phyloP scores from a whole-genome alignment of 1,139 yeast species.

The Sugiyamaella xylanicola region DNA sequence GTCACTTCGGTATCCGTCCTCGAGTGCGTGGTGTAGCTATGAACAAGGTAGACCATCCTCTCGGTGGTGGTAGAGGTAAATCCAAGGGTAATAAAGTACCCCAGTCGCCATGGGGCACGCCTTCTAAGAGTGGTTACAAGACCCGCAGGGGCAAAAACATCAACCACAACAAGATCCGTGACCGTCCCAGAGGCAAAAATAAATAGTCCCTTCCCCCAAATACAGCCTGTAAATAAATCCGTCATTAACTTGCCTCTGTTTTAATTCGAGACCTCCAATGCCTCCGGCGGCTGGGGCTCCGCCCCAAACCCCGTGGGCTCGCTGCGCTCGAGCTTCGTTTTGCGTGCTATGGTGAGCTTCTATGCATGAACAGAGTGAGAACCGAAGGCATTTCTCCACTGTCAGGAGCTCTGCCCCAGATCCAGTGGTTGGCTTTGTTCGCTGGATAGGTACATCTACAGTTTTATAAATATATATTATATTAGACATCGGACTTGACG shows the following conservation, averaged over 20 bases:
- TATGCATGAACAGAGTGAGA: too few relatives aligned
- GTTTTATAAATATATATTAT: slow-evolving; percentile 10
- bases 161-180: slow-evolving; percentile 82
- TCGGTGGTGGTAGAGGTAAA: slow-evolving; percentile 99
- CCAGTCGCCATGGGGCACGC: slow-evolving; percentile 94
- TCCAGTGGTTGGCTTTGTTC: too few relatives aligned
- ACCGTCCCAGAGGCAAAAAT: slow-evolving; percentile 47
- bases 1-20: slow-evolving; percentile 94
- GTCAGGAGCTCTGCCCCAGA: too few relatives aligned
- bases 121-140: slow-evolving; percentile 88
- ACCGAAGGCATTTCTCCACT: too few relatives aligned
- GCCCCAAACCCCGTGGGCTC: background rate
- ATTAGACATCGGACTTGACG: slow-evolving; percentile 14
- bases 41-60: slow-evolving; percentile 98
- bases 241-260: background rate
- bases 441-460: background rate
- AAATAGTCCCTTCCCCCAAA: slow-evolving; percentile 21
- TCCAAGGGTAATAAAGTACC: slow-evolving; percentile 93
- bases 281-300: background rate
- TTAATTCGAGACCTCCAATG: too few relatives aligned
- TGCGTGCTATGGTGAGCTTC: too few relatives aligned
- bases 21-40: slow-evolving; percentile 97
- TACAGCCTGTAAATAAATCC: slow-evolving; percentile 3
- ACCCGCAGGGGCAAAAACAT: slow-evolving; percentile 88
- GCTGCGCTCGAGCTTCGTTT: background rate